phyloP scores from a whole-genome alignment of 2,329 filamentous ascomycete genomes.

The Fusarium oligoseptatum region DNA sequence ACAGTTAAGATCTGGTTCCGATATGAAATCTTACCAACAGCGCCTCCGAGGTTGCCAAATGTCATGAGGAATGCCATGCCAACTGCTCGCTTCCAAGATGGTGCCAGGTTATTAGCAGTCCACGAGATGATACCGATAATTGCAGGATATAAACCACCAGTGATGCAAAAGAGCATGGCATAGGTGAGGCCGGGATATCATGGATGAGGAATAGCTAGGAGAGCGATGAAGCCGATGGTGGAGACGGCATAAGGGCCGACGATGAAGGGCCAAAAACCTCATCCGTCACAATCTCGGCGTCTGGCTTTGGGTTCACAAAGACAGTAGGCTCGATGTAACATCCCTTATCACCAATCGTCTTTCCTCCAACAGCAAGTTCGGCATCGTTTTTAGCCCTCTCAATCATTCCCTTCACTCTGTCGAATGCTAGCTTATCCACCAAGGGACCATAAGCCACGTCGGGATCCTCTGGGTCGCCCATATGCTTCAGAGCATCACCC shows the following conservation, averaged over 20 bases:
- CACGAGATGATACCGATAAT: constrained; percentile 10
- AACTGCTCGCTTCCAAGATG: constrained; percentile 9
- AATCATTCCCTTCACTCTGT: constrained; percentile 50
- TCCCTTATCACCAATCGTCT: constrained; percentile 44
- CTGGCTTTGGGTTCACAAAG: constrained; percentile 57
- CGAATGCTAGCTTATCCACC: too few species aligned
- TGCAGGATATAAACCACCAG: constrained; percentile 6
- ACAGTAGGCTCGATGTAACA: constrained; percentile 62
- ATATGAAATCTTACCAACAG: background rate
- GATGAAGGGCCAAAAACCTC: constrained; percentile 65
- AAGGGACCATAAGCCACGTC: constrained; percentile 21
- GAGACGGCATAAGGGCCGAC: background rate
- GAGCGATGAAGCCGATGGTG: constrained; percentile 28
- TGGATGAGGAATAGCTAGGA: background rate
- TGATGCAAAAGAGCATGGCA: background rate
- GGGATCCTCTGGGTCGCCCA: constrained; percentile 72
- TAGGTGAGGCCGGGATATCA: background rate
- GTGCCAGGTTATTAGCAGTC: constrained; percentile 12
- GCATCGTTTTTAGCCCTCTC: background rate
- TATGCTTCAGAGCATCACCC: constrained; percentile 64
- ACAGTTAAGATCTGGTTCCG: background rate
- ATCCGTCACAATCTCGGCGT: constrained; percentile 60
- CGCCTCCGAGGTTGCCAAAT: constrained; percentile 8
- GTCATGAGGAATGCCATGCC: constrained; percentile 6
- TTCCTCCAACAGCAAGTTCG: background rate